Conservation (phyloP, 352 stramenopile species). For the Blastocystis sp. region DNA sequence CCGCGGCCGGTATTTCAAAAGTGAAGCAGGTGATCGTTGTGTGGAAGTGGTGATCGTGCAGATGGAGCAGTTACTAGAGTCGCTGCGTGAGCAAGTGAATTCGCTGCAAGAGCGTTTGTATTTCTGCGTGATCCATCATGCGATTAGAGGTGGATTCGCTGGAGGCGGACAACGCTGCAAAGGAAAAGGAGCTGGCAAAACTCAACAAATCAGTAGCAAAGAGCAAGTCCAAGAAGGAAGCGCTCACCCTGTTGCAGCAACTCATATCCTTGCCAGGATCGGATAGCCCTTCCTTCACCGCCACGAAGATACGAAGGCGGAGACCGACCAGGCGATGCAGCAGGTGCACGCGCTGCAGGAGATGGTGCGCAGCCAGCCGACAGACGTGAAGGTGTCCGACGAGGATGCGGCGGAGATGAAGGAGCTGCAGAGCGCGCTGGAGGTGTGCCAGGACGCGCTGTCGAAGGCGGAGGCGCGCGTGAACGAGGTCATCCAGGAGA, state of each 20-base stretch:
- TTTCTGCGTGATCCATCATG: not conserved
- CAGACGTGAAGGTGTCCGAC: not conserved
- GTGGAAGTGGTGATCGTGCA: not conserved
- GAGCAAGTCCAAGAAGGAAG: slow-evolving; percentile 68
- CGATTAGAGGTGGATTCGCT: slow-evolving; percentile 28
- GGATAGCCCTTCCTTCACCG: slow-evolving; percentile 9
- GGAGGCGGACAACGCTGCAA: slow-evolving; percentile 18
- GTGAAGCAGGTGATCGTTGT: not conserved
- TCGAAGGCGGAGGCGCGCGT: slow-evolving; percentile 23
- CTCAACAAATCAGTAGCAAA: slow-evolving; percentile 56
- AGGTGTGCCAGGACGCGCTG: slow-evolving; percentile 26
- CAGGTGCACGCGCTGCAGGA: slow-evolving; percentile 63
- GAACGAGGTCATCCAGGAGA: slow-evolving; percentile 55
- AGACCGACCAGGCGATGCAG: slow-evolving; percentile 49
- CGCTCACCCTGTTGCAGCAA: slow-evolving; percentile 22
- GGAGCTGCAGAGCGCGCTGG: slow-evolving; percentile 32
- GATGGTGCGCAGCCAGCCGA: slow-evolving; percentile 60
- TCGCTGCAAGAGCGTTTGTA: slow-evolving; percentile 29
- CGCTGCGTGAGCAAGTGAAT: slow-evolving; percentile 16
- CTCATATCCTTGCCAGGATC: slow-evolving; percentile 35
- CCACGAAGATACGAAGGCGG: slow-evolving; percentile 34
- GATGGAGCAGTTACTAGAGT: slow-evolving; percentile 15
- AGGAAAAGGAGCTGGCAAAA: slow-evolving; percentile 62
- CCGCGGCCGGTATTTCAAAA: not conserved
- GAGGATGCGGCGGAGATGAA: slow-evolving; percentile 42